These are phyloP conservation scores for Glarea lozoyensis DNA, from an alignment of 495 filamentous ascomycete genomes.

Conservation along the genomic window DNA sequence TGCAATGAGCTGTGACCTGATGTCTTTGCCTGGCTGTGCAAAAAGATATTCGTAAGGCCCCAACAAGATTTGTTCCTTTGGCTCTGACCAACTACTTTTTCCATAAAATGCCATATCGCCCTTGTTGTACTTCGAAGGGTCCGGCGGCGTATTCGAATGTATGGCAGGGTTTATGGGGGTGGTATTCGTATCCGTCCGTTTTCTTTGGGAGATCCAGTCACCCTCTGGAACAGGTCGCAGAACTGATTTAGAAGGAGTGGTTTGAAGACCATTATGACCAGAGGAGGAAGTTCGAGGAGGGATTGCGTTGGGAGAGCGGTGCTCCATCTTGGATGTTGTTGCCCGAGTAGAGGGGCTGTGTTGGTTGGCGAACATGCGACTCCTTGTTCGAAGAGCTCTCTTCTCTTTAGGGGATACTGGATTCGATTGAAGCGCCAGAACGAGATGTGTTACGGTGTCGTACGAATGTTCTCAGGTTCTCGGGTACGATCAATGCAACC, in stretches of 20 bases:
- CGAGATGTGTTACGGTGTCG: too few relatives aligned
- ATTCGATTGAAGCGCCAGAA: neutral
- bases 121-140: slow-evolving; percentile 34
- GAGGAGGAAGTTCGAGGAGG: slow-evolving; percentile 66
- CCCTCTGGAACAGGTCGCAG: slow-evolving; percentile 46
- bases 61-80: slow-evolving; percentile 71
- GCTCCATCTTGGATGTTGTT: slow-evolving; percentile 7
- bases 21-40: slow-evolving; percentile 82
- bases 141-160: slow-evolving; percentile 1
- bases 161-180: slow-evolving; percentile 13
- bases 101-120: slow-evolving; percentile 30
- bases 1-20: slow-evolving; percentile 73
- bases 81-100: slow-evolving; percentile 47
- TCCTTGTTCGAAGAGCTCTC: too few relatives aligned
- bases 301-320: slow-evolving; percentile 48
- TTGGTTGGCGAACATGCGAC: slow-evolving; percentile 4
- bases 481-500: too few relatives aligned
- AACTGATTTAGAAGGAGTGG: slow-evolving; percentile 33
- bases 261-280: slow-evolving; percentile 21
- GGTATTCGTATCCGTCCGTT: slow-evolving; percentile 4
- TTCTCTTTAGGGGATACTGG: neutral
- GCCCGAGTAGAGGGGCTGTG: slow-evolving; percentile 1
- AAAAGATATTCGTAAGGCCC: slow-evolving; percentile 87
- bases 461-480: too few relatives aligned
- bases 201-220: slow-evolving; percentile 37